Base-by-base conservation (phyloP, 1,284 basidiomycete species). In the Puccinia triticina region DNA sequence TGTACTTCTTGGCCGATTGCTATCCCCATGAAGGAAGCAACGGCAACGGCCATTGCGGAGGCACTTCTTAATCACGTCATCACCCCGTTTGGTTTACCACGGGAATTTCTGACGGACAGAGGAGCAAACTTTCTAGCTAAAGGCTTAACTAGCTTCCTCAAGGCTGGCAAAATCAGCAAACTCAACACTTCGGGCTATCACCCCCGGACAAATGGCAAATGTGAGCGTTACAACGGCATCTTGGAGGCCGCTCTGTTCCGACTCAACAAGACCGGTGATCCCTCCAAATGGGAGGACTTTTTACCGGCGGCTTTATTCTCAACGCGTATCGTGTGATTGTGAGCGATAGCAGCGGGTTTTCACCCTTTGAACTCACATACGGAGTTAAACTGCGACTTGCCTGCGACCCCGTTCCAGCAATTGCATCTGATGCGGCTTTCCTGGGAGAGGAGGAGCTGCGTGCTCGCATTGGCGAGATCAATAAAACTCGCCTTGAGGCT, bases 1-100 rank as follows among this genome's bases (percentile, higher is more conserved):
- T 26, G 72, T 21, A 77, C 75, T n/a, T 40, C 40, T 43, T 77
- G 55, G 75, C 55, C 72, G 2, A 21, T 50, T 4, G 72, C 72
- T 5, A 46, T 77, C 1, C 75, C 75, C 0, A 59, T 77, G 57
- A 43, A 64, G 23, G 46, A 50, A 11, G 57, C 75, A 29, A 77
- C 53, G 5, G 40, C 73, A 50, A 34, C 50, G 12, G 32, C 18
- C 29, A 53, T 73, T 43, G 71, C 37, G n/a, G 71, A 73, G 12
- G 71, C 1, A n/a, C 18, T 64, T 29, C 21, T 64, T 2, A 16
- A 34, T 34, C 59, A 64, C 37, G 59, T 64, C 32, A 64, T 64
- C 16, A 64, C 59, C 2, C 59, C 59, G 4, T 64, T 14, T 16
- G 18, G 32, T 5, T 37, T 23, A 34, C 59, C 12, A 16, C 43